phyloP scores from a whole-genome alignment of 176 grass and related monocot genomes.

The Raddia distichophylla region DNA sequence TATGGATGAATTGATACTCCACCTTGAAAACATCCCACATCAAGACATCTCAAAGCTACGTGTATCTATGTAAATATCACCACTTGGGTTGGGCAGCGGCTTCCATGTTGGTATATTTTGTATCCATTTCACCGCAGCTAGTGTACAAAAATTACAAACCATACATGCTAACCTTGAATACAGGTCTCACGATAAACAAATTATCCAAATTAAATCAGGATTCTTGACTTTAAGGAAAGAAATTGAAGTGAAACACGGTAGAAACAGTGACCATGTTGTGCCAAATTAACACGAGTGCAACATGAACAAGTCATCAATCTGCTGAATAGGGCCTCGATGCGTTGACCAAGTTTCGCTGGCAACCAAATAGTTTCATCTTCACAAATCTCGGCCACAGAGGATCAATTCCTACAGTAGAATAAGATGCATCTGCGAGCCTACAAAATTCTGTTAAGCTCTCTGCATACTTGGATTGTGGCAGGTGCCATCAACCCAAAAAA shows the following conservation, averaged over 20 bases:
- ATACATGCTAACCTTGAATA: not conserved
- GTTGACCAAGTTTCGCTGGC: not conserved
- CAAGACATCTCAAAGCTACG: too few species aligned
- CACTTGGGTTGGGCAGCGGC: not conserved
- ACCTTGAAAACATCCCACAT: too few species aligned
- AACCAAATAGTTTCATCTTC: not conserved
- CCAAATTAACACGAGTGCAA: not conserved
- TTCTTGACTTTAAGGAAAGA: not conserved
- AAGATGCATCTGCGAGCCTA: not conserved
- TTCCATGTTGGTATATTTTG: not conserved
- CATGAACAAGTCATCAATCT: not conserved
- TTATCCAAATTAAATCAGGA: not conserved
- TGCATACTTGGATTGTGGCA: not conserved
- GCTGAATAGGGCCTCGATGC: too few species aligned
- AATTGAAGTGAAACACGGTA: not conserved
- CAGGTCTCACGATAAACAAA: not conserved
- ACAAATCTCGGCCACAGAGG: not conserved
- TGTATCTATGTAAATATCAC: not conserved
- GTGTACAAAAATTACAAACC: not conserved
- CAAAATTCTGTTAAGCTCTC: not conserved
- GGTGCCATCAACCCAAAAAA: slow-evolving; percentile 12
- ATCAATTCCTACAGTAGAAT: not conserved
- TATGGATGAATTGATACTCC: too few species aligned
- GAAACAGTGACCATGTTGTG: not conserved
- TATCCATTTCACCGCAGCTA: not conserved